Evolutionary conservation across 2,329 filamentous ascomycete species (phyloP), one percentile per base, ranked within the genome.

Genomic region (Verticillium nonalfalfae): DNA sequence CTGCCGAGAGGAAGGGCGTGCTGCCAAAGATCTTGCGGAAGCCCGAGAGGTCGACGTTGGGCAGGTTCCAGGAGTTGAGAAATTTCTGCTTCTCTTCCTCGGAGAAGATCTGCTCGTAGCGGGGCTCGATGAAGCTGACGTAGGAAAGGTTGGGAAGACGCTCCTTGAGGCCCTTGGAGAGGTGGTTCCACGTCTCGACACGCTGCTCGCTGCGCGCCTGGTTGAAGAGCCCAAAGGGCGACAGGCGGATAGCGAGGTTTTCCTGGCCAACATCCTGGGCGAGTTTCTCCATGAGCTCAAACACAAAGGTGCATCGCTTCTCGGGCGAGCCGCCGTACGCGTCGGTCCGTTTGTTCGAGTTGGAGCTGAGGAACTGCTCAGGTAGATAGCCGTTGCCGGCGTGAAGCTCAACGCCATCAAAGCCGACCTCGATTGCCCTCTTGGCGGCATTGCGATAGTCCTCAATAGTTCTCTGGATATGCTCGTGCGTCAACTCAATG

Each of bases 1-100:
- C 83, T 0, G 80, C 82, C 0, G 82, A 79, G 63, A 86, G 78
- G 70, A 86, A 83, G 0, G 82, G 82, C 0, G 82, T 81, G 6
- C 73, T 70, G 2, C 76, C 78, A 59, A 84, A 80, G 62, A 85
- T 85, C 11, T 75, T 65, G 21, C 81, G 78, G 66, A 85, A 83
- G 2, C 72, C 61, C 7, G 74, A 74, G 1, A 85, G 73, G 54
- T 79, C 76, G 21, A 82, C 75, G 3, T 77, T 69, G 7, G 69
- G 57, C 6, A 84, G 68, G 1, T 77, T 77, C 80, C 80, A 84
- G 6, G 75, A 77, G 33, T 71, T 61, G 4, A 85, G 72, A 65
- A 81, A 80, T 35, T 71, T 68, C 34, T 81, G 76, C 66, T 84
- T 84, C 66, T 83, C 79, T 11, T 73, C 68, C 14, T 74, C 70